Base-by-base conservation (phyloP, 805 yeast genomes). In the Cyberlindnera veronae region DNA sequence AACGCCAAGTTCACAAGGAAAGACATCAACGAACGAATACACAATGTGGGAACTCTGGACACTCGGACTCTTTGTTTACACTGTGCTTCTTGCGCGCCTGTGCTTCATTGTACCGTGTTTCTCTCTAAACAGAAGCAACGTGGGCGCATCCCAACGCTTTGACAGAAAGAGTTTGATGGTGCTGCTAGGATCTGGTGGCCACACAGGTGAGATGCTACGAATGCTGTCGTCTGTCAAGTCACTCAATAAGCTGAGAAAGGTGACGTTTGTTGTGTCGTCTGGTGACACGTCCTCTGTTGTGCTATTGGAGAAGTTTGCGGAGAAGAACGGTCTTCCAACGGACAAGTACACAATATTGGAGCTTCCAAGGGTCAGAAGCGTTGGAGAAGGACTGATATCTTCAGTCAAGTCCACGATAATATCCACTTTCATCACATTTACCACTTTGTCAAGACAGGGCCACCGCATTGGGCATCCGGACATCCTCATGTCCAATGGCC, bases 141-240 rank as follows among this genome's bases (percentile, higher is more conserved):
- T 6, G 27, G 26, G 14, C 8, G 4, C 15, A 3, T 14, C 18
- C 11, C 37, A 35, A 18, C 27, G 36, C 6, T 29, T 45, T 10
- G 34, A 42, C 9, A 34, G 42, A 5, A 53, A 54, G 38, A 31
- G 33, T 6, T 5, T 56, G 10, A 53, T 56, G 58, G 51, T 56
- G 3, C 36, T 88, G n/a, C 63, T 91, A 10, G 98, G 98, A 0
- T 88, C 96, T 0, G 99, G 99, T 2, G 98, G 97, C 3, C 98
- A 89, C 55, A 89, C 97, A 0, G 97, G 96, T 2, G 97, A 91
- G 60, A 87, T 91, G 95, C 60, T 90, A n/a, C 67, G 90, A 19
- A 67, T 91, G 14, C 58, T 87, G 9, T 45, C 57, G 5, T 58
- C 60, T 6, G 64, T 74, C 28, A 51, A 62, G 10, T 28, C 31